Evolutionary conservation across 768 basidiomycete genomes (phyloP), one percentile per base, ranked within the genome.

Genomic region (Cystoderma amianthinum): DNA sequence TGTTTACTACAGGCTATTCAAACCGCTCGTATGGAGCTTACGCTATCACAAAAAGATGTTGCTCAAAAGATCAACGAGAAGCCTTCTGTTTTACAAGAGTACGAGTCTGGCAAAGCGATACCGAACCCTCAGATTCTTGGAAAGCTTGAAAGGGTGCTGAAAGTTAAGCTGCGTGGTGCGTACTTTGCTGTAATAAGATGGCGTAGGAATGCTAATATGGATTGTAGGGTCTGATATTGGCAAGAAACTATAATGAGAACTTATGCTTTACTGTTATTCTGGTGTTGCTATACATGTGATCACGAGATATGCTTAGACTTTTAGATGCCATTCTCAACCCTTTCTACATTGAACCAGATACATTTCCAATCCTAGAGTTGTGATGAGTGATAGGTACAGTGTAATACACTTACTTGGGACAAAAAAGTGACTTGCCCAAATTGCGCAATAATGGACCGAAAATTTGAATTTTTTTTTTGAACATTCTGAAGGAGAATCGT

Each of bases 21-120:
- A 60, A 69, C 73, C 12, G 88, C 80, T 32, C 85, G 94, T 43
- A 67, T 74, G 67, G 90, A 82, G 18, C 74, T 82, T 59, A 74
- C 83, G 50, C 56, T 93, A 39, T 83, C 91, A 7, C 94, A 97
- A 63, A 95, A 94, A 64, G 92, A 95, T 37, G 67, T 95, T 28
- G 94, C 93, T 9, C 82, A 84, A 57, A 90, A 89, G 69, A 79
- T 93, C 54, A 97, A 96, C 59, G 91, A 93, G 67, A 94, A 93
- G 62, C 88, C 85, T 21, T 84, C 85, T 36, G 69, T 92, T 38
- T 65, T 91, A 24, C 85, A 90, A 60, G 92, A 93, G 52, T 91
- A 95, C 59, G 93, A 96, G 62, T 74, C 84, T 3, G 82, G 89
- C 42, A 84, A 78, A 62, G 93, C 92, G 22, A 76, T 90, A 28